Percentiles rank a stretch among this genome's conserved stretches.
These are phyloP conservation scores for Sporobolomyces pararoseus DNA, from an alignment of 768 basidiomycete genomes.

Conservation along the genomic window DNA sequence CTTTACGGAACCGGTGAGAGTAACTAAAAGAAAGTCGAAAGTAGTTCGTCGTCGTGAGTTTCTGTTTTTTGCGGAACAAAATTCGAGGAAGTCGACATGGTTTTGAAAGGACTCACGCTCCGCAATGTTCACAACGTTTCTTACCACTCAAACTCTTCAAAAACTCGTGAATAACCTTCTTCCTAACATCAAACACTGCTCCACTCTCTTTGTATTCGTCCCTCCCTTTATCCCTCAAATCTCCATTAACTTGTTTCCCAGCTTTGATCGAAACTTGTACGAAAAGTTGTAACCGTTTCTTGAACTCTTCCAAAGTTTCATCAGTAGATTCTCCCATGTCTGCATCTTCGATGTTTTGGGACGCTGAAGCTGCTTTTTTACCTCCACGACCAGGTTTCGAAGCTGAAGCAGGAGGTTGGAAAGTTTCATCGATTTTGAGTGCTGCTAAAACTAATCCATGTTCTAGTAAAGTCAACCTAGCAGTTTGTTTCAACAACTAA, in stretches of 20 bases:
- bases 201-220: slow-evolving; percentile 61
- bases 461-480: slow-evolving; percentile 81
- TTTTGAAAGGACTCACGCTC: slow-evolving; percentile 61
- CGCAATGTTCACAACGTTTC: slow-evolving; percentile 68
- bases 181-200: slow-evolving; percentile 79
- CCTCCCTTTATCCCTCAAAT: slow-evolving; percentile 48
- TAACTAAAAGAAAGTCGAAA: slow-evolving; percentile 53
- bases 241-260: slow-evolving; percentile 50
- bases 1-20: slow-evolving; percentile 85
- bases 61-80: too few species aligned
- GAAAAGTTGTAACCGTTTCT: slow-evolving; percentile 62
- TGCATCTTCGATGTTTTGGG: slow-evolving; percentile 47
- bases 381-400: slow-evolving; percentile 17
- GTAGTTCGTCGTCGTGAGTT: too few species aligned
- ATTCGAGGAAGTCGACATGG: too few species aligned
- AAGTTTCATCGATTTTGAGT: slow-evolving; percentile 66
- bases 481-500: slow-evolving; percentile 75
- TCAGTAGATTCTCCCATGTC: slow-evolving; percentile 47
- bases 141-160: slow-evolving; percentile 63
- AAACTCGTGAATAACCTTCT: slow-evolving; percentile 76
- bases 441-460: slow-evolving; percentile 82
- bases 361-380: slow-evolving; percentile 48
- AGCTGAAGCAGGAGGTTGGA: slow-evolving; percentile 13
- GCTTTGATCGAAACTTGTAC: slow-evolving; percentile 50
- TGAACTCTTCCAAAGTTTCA: slow-evolving; percentile 64